Evolutionary conservation across 2,329 filamentous ascomycete species (phyloP).

Genomic region (Hirsutella rhossiliensis): DNA sequence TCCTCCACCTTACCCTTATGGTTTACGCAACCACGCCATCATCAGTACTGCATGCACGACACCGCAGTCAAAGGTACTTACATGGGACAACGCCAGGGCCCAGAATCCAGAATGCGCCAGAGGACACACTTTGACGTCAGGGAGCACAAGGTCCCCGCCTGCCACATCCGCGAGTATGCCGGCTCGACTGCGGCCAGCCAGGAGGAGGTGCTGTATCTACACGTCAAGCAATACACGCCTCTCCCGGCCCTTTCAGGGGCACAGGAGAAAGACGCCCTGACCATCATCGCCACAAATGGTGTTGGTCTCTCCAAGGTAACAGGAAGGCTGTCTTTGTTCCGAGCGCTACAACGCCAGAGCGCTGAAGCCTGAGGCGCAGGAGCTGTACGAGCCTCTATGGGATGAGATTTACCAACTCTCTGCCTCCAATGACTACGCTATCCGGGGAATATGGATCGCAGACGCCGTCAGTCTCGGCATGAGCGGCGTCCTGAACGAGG

Average conservation of each 20-base stretch:
- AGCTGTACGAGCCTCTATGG: conserved; percentile 79
- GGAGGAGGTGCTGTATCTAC: conserved; percentile 57
- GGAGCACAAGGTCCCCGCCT: neutral
- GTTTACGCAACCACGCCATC: too few species aligned
- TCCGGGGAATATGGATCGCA: conserved; percentile 72
- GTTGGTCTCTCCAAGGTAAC: conserved; percentile 76
- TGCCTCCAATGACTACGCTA: conserved; percentile 42
- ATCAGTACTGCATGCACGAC: too few species aligned
- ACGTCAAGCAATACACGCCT: conserved; percentile 75
- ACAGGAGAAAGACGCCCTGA: conserved; percentile 55
- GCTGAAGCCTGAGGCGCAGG: conserved; percentile 30
- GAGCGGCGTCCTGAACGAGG: conserved; percentile 62
- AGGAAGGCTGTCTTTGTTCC: neutral
- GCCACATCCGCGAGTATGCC: conserved; percentile 61
- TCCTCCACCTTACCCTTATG: too few species aligned
- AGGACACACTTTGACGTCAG: neutral
- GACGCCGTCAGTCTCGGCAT: conserved; percentile 67
- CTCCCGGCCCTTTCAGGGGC: conserved; percentile 51
- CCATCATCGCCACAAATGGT: conserved; percentile 69
- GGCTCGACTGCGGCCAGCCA: conserved; percentile 54
- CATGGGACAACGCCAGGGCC: too few species aligned
- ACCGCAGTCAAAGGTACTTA: too few species aligned
- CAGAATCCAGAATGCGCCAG: too few species aligned
- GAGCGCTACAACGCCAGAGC: neutral
- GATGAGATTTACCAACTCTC: conserved; percentile 45